Base-by-base conservation (phyloP, 306 rosid species). In the Psophocarpus tetragonolobus region DNA sequence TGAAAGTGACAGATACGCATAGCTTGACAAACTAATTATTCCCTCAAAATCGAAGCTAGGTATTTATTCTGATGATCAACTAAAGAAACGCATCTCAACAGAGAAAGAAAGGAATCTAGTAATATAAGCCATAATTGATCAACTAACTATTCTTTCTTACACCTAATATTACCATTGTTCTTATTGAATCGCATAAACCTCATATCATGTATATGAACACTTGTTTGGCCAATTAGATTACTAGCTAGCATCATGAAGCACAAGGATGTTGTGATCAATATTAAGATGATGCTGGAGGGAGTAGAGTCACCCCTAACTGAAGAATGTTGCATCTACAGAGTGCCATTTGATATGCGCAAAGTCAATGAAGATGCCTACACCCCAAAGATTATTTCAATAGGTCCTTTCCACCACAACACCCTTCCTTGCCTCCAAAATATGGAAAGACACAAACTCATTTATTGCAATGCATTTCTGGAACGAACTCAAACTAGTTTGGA, bases 361-460 rank as follows among this genome's bases (percentile, higher is more conserved):
- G n/a, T 74, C 24, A 82, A 70, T 8, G 17, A 56, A 10, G 44
- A 79, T 50, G 82, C 84, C 3, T 82, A 79, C 67, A 75, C 84
- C 6, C 88, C 88, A 29, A 74, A 27, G 15, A 68, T 78, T 57
- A 64, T 85, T 78, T 85, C 88, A 3, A 78, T 82, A 1, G 88
- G 88, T 3, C 86, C 84, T 38, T 57, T 82, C 56, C 78, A 82
- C 76, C 72, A 76, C 63, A 32, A 20, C 7, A 0, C 6, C 15
- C 58, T 29, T 3, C 44, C 50, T 1, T 61, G 33, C 10, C 64
- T 82, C 12, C 74, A 47, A 9, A 75, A 50, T 61, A 56, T 85
- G 74, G 77, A 79, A 48, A 67, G 35, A 0, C 36, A 70, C 42
- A 75, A 85, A 39, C 69, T 54, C 12, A 17, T 10, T 1, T 82